Percentiles rank a stretch among this genome's conserved stretches.
These are phyloP conservation scores for Fusarium sublunatum DNA, from an alignment of 2,329 filamentous ascomycete genomes.

Conservation along the genomic window DNA sequence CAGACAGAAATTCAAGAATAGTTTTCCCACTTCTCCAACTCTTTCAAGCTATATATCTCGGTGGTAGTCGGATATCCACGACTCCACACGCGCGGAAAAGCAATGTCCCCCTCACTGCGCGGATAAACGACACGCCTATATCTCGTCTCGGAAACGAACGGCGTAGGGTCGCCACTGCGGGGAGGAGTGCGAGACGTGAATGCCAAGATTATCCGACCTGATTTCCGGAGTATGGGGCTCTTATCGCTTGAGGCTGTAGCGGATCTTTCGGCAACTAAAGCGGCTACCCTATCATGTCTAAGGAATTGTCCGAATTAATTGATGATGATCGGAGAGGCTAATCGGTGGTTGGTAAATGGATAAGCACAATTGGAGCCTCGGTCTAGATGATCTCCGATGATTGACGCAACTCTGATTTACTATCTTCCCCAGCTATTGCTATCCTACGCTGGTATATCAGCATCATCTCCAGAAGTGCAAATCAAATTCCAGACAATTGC, in stretches of 20 bases:
- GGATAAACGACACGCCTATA: conserved; percentile 8
- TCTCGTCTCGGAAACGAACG: conserved; percentile 1
- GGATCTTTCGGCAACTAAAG: background rate
- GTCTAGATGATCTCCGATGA: background rate
- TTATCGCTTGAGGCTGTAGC: background rate
- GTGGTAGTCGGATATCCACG: conserved; percentile 9
- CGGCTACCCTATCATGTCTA: background rate
- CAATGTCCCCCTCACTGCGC: conserved; percentile 11
- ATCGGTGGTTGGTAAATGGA: background rate
- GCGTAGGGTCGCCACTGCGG: background rate
- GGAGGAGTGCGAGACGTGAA: background rate
- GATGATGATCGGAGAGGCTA: background rate
- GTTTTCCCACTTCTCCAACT: background rate
- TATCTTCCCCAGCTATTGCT: background rate
- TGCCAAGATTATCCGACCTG: conserved; percentile 11
- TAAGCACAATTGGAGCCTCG: background rate
- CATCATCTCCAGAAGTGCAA: too few relatives aligned
- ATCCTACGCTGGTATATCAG: background rate
- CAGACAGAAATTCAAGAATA: background rate
- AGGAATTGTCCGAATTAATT: background rate
- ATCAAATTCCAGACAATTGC: too few relatives aligned
- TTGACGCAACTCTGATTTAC: background rate
- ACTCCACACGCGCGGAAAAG: conserved; percentile 25
- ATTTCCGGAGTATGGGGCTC: background rate
- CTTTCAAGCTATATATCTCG: conserved; percentile 8